Evolutionary conservation across 179 eudicot genomes (phyloP).

Genomic region (Patellifolia procumbens): DNA sequence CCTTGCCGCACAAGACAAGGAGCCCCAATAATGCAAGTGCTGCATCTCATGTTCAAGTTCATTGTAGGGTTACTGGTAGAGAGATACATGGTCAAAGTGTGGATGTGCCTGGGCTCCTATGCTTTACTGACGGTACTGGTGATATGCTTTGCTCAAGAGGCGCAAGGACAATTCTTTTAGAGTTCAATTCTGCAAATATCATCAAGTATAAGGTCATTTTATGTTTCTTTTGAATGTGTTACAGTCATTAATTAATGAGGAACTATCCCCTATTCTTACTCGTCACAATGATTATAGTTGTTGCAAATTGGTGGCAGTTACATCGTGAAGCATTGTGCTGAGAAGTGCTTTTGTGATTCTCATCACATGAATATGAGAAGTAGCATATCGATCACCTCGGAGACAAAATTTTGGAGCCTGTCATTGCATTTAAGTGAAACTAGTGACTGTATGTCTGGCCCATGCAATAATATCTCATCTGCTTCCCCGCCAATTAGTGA

Average conservation of each 20-base stretch:
- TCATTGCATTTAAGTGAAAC: conserved; percentile 49
- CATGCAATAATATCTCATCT: conserved; percentile 25
- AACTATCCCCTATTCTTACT: conserved; percentile 21
- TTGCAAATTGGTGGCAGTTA: conserved; percentile 65
- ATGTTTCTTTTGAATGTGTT: conserved; percentile 9
- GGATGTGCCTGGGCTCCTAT: conserved; percentile 39
- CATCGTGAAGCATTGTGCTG: conserved; percentile 53
- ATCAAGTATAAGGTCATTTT: conserved; percentile 61
- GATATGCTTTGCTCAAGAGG: conserved; percentile 27
- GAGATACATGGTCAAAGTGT: conserved; percentile 25
- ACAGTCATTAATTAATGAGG: conserved; percentile 5
- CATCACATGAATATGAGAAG: conserved; percentile 30
- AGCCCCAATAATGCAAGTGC: conserved; percentile 26
- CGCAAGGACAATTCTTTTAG: conserved; percentile 57
- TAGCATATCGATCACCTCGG: conserved; percentile 46
- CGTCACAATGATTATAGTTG: conserved; percentile 47
- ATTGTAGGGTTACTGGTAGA: conserved; percentile 45
- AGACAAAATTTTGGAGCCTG: conserved; percentile 49
- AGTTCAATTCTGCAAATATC: conserved; percentile 58
- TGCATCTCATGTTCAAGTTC: conserved; percentile 43
- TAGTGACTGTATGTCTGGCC: conserved; percentile 29
- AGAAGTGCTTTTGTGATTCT: conserved; percentile 51
- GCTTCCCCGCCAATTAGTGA: conserved; percentile 27
- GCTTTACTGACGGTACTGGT: conserved; percentile 24
- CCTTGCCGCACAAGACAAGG: conserved; percentile 31